Conservation (phyloP, 2,329 filamentous ascomycete species). For the Fusarium setosum region DNA sequence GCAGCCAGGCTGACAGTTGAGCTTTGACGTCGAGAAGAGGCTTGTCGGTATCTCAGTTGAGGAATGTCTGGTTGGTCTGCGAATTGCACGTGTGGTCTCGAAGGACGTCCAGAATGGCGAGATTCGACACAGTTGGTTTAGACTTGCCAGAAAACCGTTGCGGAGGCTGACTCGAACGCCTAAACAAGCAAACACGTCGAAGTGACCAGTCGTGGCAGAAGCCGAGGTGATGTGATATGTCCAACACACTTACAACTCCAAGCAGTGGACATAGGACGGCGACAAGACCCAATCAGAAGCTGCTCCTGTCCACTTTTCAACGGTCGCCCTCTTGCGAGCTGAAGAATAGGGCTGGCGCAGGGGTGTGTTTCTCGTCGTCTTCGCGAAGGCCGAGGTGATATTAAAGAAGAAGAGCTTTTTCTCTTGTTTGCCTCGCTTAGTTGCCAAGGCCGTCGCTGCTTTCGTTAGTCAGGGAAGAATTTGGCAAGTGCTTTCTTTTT, state of each 20-base stretch:
- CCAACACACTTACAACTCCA: slow-evolving; percentile 26
- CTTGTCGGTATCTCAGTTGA: slow-evolving; percentile 9
- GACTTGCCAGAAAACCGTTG: slow-evolving; percentile 2
- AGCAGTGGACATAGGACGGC: not conserved
- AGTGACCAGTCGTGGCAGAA: slow-evolving; percentile 2
- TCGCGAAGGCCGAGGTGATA: slow-evolving; percentile 1
- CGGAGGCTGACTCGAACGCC: slow-evolving; percentile 11
- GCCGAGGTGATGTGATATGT: slow-evolving; percentile 8
- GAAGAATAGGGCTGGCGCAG: slow-evolving; percentile 3
- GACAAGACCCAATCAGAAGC: slow-evolving; percentile 22
- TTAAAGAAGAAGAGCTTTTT: slow-evolving; percentile 19
- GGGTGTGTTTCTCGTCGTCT: slow-evolving; percentile 4
- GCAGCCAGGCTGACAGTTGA: not conserved
- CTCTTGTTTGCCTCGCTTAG: slow-evolving; percentile 23
- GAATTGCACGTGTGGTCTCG: not conserved
- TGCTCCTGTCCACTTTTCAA: not conserved
- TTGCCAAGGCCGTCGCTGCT: slow-evolving; percentile 18
- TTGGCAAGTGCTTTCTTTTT: slow-evolving; percentile 36
- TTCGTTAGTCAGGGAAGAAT: slow-evolving; percentile 17
- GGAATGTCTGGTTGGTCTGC: slow-evolving; percentile 27
- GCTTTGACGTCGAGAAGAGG: slow-evolving; percentile 1
- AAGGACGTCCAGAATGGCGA: slow-evolving; percentile 4
- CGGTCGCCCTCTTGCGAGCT: slow-evolving; percentile 11
- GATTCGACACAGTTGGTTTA: slow-evolving; percentile 14
- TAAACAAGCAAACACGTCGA: slow-evolving; percentile 29